Evolutionary conservation across 2,329 filamentous ascomycete genomes (phyloP).

Genomic region (Coniella vitis): DNA sequence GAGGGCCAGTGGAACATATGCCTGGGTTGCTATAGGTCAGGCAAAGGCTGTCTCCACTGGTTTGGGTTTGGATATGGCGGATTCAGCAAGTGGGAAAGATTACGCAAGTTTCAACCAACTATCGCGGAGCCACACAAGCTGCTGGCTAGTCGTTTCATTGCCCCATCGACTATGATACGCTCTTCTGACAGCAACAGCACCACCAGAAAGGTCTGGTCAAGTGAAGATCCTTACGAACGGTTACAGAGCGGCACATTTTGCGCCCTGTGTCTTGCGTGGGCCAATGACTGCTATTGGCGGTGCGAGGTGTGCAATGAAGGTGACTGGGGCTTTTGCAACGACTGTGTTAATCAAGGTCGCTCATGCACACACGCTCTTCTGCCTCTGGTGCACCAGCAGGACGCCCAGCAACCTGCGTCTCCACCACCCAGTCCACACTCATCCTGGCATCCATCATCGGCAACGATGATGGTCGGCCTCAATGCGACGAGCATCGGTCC

Average conservation of each 20-base stretch:
- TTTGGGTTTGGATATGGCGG: conserved; percentile 77
- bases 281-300: conserved; percentile 84
- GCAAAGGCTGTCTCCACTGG: conserved; percentile 78
- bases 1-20: conserved; percentile 74
- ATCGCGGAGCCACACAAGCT: conserved; percentile 51
- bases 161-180: conserved; percentile 37
- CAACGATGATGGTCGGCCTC: conserved; percentile 41
- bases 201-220: conserved; percentile 51
- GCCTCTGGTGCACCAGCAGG: conserved; percentile 59
- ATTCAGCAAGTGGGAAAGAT: conserved; percentile 57
- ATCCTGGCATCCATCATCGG: conserved; percentile 36
- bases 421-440: conserved; percentile 35
- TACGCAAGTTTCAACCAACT: conserved; percentile 31
- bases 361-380: conserved; percentile 78
- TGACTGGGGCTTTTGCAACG: conserved; percentile 90
- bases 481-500: conserved; percentile 40
- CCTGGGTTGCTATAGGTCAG: conserved; percentile 67
- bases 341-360: conserved; percentile 74
- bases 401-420: conserved; percentile 21
- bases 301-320: conserved; percentile 83
- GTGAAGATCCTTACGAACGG: conserved; percentile 59
- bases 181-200: conserved; percentile 50
- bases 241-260: conserved; percentile 82
- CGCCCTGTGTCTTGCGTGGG: conserved; percentile 62
- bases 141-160: conserved; percentile 49